Evolutionary conservation across 1,284 basidiomycete species (phyloP).

Genomic region (Trichosporon asahii): DNA sequence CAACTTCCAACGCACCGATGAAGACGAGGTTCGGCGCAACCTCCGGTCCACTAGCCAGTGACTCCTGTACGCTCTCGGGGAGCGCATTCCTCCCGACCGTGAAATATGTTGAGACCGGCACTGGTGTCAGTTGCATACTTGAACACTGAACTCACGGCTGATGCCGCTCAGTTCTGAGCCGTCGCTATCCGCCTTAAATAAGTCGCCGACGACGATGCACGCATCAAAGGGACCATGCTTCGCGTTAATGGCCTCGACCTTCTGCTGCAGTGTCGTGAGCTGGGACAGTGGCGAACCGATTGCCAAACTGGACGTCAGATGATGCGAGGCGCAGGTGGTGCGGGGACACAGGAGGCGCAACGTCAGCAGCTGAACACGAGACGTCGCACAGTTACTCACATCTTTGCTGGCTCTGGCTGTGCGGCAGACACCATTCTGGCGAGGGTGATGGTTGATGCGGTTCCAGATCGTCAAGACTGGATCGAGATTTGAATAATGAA

Average conservation of each 20-base stretch:
- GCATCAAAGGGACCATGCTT: conserved; percentile 95
- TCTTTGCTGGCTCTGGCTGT: conserved; percentile 18
- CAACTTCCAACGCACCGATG: conserved; percentile 61
- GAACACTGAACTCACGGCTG: conserved; percentile 32
- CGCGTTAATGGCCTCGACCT: conserved; percentile 78
- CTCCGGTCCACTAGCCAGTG: conserved; percentile 71
- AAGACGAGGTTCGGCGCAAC: conserved; percentile 77
- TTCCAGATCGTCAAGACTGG: background rate
- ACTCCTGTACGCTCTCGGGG: conserved; percentile 67
- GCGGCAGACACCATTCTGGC: conserved; percentile 8
- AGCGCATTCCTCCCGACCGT: conserved; percentile 76
- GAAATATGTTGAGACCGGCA: conserved; percentile 86
- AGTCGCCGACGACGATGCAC: conserved; percentile 81
- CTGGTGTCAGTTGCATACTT: conserved; percentile 49
- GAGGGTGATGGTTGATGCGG: background rate
- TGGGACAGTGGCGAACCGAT: conserved; percentile 80
- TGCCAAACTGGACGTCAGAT: conserved; percentile 61
- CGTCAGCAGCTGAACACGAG: background rate
- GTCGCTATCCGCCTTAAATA: conserved; percentile 67
- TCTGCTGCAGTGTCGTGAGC: conserved; percentile 69
- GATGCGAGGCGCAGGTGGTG: background rate
- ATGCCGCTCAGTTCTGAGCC: conserved; percentile 52
- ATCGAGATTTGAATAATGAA: background rate
- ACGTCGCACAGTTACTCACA: conserved; percentile 11
- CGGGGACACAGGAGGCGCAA: conserved; percentile 9